These are phyloP conservation scores for Scleroderma citrinum DNA, from an alignment of 768 basidiomycete species.

Conservation along the genomic window DNA sequence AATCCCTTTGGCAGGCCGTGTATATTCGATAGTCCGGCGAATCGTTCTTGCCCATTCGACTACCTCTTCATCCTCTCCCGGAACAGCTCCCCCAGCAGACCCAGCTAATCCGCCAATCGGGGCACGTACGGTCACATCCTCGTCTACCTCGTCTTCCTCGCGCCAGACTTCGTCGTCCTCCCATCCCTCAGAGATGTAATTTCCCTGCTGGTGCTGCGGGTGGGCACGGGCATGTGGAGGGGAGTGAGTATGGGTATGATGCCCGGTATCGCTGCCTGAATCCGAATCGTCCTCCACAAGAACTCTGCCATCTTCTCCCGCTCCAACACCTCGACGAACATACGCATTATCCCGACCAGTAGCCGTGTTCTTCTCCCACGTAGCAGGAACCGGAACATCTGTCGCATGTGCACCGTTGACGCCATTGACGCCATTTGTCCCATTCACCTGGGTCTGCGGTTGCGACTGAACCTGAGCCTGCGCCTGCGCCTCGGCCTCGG, in stretches of 20 bases:
- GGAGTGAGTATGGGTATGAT: slow-evolving; percentile 24
- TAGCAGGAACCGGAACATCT: slow-evolving; percentile 40
- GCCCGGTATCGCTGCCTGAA: slow-evolving; percentile 50
- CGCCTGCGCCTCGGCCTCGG: slow-evolving; percentile 36
- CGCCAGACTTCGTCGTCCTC: slow-evolving; percentile 81
- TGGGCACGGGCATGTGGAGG: slow-evolving; percentile 28
- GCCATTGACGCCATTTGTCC: slow-evolving; percentile 14
- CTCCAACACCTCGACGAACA: slow-evolving; percentile 41
- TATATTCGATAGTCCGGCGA: slow-evolving; percentile 66
- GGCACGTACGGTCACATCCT: slow-evolving; percentile 68
- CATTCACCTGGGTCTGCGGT: slow-evolving; percentile 22
- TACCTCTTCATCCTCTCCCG: slow-evolving; percentile 45
- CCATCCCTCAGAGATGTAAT: slow-evolving; percentile 57
- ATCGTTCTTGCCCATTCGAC: slow-evolving; percentile 77
- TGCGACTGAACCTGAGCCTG: slow-evolving; percentile 24
- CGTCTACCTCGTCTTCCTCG: slow-evolving; percentile 55
- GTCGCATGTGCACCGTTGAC: slow-evolving; percentile 22
- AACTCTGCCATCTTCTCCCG: slow-evolving; percentile 64
- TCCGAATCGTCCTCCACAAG: slow-evolving; percentile 69
- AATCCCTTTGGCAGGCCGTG: slow-evolving; percentile 75
- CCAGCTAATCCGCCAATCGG: slow-evolving; percentile 16
- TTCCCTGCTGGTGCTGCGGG: slow-evolving; percentile 27
- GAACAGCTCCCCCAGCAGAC: no score
- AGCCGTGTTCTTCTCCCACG: slow-evolving; percentile 83
- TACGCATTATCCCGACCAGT: slow-evolving; percentile 46